Evolutionary conservation across 163 green algal genomes (phyloP).

Genomic region (Chloromonas sp.): DNA sequence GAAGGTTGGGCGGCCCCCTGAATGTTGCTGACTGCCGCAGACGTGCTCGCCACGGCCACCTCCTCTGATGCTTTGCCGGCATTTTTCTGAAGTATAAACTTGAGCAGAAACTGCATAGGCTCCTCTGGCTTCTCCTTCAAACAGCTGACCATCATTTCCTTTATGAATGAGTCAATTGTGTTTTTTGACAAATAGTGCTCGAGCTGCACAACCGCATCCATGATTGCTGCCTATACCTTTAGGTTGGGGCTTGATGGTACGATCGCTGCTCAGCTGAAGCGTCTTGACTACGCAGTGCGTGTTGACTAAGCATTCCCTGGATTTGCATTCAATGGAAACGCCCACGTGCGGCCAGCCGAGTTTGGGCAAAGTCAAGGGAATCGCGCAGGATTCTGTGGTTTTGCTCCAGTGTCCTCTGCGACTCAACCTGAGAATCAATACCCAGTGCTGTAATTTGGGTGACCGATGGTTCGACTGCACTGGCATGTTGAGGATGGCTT

Average conservation of each 20-base stretch:
- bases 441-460: no score
- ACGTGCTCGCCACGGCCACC: conserved; percentile 6
- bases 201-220: conserved; percentile 10
- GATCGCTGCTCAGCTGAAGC: no score
- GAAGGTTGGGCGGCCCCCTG: neutral
- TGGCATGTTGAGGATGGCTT: conserved; percentile 59
- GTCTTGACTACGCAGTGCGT: no score
- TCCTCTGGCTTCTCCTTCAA: conserved; percentile 11
- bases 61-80: neutral
- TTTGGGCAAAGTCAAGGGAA: no score
- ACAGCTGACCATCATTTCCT: conserved; percentile 11
- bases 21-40: neutral
- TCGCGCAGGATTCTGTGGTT: no score
- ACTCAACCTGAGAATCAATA: no score
- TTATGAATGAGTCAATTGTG: neutral
- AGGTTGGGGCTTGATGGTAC: no score
- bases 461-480: conserved; percentile 64
- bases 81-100: conserved; percentile 9
- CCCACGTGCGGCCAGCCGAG: no score
- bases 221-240: neutral
- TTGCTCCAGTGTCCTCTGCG: no score
- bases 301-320: no score
- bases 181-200: conserved; percentile 11
- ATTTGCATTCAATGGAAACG: no score
- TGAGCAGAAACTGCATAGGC: conserved; percentile 6